Evolutionary conservation across 768 basidiomycete species (phyloP).

Genomic region (Amanita rimosa): DNA sequence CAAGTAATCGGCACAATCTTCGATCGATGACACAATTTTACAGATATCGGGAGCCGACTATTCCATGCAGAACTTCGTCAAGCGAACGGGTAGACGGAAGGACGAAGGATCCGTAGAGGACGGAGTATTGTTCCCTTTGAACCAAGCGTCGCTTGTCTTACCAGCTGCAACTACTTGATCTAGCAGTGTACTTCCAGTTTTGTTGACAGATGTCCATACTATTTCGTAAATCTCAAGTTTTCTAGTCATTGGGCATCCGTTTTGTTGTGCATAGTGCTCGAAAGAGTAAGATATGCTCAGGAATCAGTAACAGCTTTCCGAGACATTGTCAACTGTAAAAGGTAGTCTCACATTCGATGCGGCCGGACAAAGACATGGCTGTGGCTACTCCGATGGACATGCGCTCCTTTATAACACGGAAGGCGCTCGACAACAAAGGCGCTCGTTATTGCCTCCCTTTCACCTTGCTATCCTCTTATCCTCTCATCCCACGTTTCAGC

Average conservation of each 20-base stretch:
- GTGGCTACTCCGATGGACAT: not conserved
- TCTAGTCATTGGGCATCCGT: not conserved
- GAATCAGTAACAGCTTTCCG: not conserved
- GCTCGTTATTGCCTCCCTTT: not conserved
- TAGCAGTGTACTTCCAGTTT: not conserved
- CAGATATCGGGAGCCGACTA: slow-evolving; percentile 63
- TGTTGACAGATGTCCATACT: not conserved
- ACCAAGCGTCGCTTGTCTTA: not conserved
- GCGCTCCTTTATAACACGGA: not conserved
- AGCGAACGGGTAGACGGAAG: slow-evolving; percentile 45
- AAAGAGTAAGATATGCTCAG: no score
- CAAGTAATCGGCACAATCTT: slow-evolving; percentile 32
- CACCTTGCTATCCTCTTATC: not conserved
- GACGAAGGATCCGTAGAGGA: slow-evolving; percentile 32
- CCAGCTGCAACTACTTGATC: not conserved
- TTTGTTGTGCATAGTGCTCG: not conserved
- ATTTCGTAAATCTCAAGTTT: not conserved
- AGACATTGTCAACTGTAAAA: slow-evolving; percentile 1
- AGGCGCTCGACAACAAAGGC: not conserved
- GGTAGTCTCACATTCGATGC: slow-evolving; percentile 7
- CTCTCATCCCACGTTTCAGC: not conserved
- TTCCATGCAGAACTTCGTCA: slow-evolving; percentile 58
- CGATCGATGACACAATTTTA: not conserved
- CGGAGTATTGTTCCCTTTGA: not conserved
- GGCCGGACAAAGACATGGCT: slow-evolving; percentile 4